Percentiles rank a stretch among this genome's conserved stretches.
Conservation (phyloP, 176 grass and related monocot species). For the Oryza nivara region DNA sequence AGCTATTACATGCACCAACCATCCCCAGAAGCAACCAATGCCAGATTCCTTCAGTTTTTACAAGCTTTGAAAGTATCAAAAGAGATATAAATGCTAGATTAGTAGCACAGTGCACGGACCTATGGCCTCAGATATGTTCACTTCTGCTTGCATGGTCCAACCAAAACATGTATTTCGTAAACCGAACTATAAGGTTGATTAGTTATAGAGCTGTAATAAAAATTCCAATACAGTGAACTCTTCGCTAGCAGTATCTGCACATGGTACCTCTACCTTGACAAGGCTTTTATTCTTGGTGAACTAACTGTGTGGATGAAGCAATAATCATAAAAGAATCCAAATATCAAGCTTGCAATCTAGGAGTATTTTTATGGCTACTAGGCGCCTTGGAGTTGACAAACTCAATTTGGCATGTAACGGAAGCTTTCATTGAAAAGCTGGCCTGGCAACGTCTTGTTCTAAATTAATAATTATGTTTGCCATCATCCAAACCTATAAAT, state of each 20-base stretch:
- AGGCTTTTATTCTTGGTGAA: conserved; percentile 25
- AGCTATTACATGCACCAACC: conserved; percentile 18
- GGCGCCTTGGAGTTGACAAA: conserved; percentile 56
- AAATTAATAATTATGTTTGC: background rate
- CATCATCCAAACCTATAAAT: conserved; percentile 28
- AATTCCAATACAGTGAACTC: background rate
- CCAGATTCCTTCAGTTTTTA: background rate
- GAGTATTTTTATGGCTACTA: conserved; percentile 25
- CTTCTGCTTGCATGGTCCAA: background rate
- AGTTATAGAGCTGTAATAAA: background rate
- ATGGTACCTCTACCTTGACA: background rate
- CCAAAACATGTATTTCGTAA: background rate
- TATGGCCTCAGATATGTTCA: conserved; percentile 26
- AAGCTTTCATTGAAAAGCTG: conserved; percentile 26
- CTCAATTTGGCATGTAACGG: conserved; percentile 47
- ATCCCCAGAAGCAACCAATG: conserved; percentile 4
- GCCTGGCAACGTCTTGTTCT: background rate
- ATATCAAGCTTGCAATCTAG: conserved; percentile 41
- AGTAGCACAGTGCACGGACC: background rate
- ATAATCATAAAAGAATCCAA: conserved; percentile 40
- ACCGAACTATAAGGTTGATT: conserved; percentile 1
- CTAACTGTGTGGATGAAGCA: conserved; percentile 44
- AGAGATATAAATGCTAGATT: conserved; percentile 36
- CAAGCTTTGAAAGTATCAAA: conserved; percentile 35
- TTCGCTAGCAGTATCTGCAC: background rate